Conservation (phyloP, 176 grass and related monocot species). For the Hyparrhenia diplandra region DNA sequence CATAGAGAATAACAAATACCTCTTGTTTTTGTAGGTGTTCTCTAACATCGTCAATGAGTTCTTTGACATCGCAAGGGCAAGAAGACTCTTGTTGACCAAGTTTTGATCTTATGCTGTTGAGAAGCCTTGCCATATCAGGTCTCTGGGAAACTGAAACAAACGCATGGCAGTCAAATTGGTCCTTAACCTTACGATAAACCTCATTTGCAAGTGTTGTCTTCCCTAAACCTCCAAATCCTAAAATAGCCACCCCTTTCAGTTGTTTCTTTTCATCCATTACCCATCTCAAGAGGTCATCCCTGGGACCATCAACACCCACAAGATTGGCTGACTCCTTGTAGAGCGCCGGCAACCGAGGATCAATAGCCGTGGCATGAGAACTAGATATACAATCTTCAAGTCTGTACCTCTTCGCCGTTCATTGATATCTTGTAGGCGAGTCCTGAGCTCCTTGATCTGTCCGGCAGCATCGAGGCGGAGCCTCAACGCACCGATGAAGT, state of each 20-base stretch:
- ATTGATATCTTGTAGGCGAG: neutral
- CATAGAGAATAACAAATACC: neutral
- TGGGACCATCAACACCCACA: neutral
- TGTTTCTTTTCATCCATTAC: neutral
- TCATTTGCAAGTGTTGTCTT: constrained; percentile 25
- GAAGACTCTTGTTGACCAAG: neutral
- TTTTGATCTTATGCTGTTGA: neutral
- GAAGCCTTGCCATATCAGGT: neutral
- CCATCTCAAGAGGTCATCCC: neutral
- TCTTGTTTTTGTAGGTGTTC: neutral
- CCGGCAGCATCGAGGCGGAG: neutral
- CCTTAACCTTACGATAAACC: constrained; percentile 5
- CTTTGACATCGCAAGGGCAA: neutral
- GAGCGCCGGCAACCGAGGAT: neutral
- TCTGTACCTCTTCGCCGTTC: constrained; percentile 1
- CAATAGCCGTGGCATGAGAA: neutral
- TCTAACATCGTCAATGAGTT: constrained; percentile 13
- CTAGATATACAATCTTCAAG: neutral
- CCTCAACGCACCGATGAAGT: neutral
- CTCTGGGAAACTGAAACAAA: constrained; percentile 21
- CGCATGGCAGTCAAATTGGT: neutral
- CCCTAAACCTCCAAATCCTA: constrained; percentile 1
- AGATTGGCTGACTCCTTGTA: neutral
- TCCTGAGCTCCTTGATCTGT: neutral
- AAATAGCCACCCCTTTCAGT: neutral